Base-by-base conservation (phyloP, 441 rosid genomes). In the Gossypium trilobum region DNA sequence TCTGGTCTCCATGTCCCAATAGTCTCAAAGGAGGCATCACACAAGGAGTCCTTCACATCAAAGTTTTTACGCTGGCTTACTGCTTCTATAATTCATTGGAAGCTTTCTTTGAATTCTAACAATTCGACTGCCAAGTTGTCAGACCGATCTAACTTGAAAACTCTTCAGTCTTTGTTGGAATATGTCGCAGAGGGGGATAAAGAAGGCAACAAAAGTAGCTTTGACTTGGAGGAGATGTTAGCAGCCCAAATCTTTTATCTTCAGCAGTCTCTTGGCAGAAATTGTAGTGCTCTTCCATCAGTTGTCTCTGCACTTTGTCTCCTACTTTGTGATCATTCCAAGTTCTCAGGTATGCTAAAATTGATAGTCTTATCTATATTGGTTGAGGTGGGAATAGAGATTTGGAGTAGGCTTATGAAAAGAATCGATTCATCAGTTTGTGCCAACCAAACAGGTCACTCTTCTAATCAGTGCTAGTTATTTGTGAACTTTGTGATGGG, bases 41-140 rank as follows among this genome's bases (percentile, higher is more conserved):
- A 55, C 29, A 87, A 85, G 58, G 99, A 95, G 80, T 77, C 81
- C 74, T 79, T 88, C 82, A 72, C 80, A 67, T 87, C 83, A 23
- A 95, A 89, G 76, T 90, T 92, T 67, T 74, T 91, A 70, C 92
- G 96, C 20, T 92, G 99, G 99, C 86, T 95, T 64, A 75, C 78
- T 70, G 97, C 96, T 74, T 82, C 90, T 8, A 91, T 86, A 74
- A 86, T 92, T 80, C 93, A 80, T 71, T 84, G 89, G 63, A 86
- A 84, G 81, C 84, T 89, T 68, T 83, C 79, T 70, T 54, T 65
- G 54, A 73, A 82, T 73, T 71, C 76, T 76, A 65, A 72, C 71
- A 70, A 72, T 75, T 71, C 8, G 2, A 74, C 74, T 50, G 16
- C 83, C 68, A 72, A 60, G 71, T 23, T 73, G 67, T 76, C 82